A percentile compares a stretch with the other conserved stretches of the same genome.
Conservation (phyloP, 208 protist genomes). For the Crithidia fasciculata region DNA sequence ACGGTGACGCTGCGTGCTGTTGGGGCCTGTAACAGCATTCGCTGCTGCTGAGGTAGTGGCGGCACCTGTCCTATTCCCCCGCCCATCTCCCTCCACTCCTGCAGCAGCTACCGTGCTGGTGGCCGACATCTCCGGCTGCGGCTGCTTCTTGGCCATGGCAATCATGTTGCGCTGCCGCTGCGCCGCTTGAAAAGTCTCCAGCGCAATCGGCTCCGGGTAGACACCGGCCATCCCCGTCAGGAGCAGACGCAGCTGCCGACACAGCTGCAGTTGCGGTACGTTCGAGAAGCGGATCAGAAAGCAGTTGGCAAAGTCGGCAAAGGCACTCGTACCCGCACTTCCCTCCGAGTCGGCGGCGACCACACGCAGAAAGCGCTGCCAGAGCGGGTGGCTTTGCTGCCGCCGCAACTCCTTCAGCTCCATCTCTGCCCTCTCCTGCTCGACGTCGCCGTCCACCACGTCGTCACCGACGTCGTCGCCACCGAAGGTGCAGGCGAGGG, state of each 20-base stretch:
- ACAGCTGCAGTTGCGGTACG: conserved; percentile 60
- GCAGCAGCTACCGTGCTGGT: background rate
- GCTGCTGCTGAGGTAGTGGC: background rate
- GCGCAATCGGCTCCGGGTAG: conserved; percentile 22
- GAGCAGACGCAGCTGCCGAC: conserved; percentile 54
- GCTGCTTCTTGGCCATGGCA: conserved; percentile 18
- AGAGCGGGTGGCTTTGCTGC: conserved; percentile 8
- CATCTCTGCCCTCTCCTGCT: conserved; percentile 1
- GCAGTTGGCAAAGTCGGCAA: conserved; percentile 16
- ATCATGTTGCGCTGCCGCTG: conserved; percentile 42
- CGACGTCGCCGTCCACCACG: background rate
- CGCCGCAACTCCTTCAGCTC: conserved; percentile 11
- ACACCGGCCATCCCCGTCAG: conserved; percentile 35
- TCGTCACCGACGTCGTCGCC: conserved; percentile 8
- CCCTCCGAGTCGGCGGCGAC: background rate
- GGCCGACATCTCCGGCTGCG: background rate
- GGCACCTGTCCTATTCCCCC: background rate
- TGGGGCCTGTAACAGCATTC: background rate
- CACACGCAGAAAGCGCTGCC: conserved; percentile 4
- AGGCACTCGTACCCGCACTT: background rate
- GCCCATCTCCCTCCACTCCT: background rate
- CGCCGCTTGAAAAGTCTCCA: conserved; percentile 41
- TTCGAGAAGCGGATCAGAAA: conserved; percentile 51
- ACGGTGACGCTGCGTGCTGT: background rate
- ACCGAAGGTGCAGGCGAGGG: background rate